Conservation (phyloP, 805 yeast genomes). For the Sporopachydermia quercuum region DNA sequence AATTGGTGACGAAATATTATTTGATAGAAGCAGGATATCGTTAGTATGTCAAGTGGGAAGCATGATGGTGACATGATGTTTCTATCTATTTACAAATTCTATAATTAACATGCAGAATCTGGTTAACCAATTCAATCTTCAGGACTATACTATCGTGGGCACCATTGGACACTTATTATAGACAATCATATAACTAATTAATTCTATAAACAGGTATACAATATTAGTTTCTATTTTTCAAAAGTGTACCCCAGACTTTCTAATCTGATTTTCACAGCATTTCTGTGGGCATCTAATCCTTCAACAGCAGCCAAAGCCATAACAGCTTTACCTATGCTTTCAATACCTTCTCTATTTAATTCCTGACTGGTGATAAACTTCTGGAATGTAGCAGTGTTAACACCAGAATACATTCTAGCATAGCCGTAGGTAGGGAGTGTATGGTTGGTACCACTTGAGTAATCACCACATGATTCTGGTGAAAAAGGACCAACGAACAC, state of each 20-base stretch:
- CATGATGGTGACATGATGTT: too few species aligned
- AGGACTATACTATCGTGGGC: too few species aligned
- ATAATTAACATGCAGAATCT: too few species aligned
- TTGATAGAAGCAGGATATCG: too few species aligned
- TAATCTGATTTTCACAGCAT: conserved; percentile 92
- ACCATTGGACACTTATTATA: too few species aligned
- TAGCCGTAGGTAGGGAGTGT: conserved; percentile 97
- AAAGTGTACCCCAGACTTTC: conserved; percentile 47
- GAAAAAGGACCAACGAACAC: conserved; percentile 93
- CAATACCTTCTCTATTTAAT: conserved; percentile 71
- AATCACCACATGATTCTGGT: conserved; percentile 98
- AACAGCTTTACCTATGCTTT: conserved; percentile 87
- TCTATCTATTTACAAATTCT: too few species aligned
- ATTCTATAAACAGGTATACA: background rate
- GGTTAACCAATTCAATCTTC: too few species aligned
- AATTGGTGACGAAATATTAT: too few species aligned
- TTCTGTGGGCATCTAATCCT: conserved; percentile 94
- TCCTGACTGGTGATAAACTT: conserved; percentile 91
- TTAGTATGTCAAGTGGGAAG: too few species aligned
- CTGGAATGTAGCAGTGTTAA: conserved; percentile 89
- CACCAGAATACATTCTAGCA: conserved; percentile 95
- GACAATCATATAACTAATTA: background rate
- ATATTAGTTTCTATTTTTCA: conserved; percentile 16
- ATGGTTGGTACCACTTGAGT: conserved; percentile 96
- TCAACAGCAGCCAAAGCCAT: conserved; percentile 93